Evolutionary conservation across 2,329 filamentous ascomycete species (phyloP).

Genomic region (Botrytis medusae): DNA sequence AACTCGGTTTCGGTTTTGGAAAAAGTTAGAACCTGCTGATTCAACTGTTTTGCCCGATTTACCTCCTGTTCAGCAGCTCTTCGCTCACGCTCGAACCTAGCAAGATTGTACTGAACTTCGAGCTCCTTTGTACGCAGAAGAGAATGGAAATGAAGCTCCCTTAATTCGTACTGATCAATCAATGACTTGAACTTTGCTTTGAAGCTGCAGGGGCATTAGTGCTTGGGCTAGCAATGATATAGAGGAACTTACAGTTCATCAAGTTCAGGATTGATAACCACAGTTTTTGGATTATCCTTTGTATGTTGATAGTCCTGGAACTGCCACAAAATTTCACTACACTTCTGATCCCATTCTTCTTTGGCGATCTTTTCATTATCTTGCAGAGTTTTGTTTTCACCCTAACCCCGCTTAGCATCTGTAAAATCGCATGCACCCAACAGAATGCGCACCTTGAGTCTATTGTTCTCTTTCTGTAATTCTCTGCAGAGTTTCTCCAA

Average conservation of each 20-base stretch:
- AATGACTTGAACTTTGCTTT: slow-evolving; percentile 91
- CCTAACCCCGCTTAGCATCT: slow-evolving; percentile 48
- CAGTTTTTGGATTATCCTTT: slow-evolving; percentile 78
- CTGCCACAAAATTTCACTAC: slow-evolving; percentile 76
- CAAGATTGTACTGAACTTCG: slow-evolving; percentile 89
- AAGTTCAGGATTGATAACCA: slow-evolving; percentile 79
- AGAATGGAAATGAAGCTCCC: slow-evolving; percentile 91
- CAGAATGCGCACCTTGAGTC: slow-evolving; percentile 71
- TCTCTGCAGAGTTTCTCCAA: slow-evolving; percentile 94
- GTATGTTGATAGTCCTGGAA: slow-evolving; percentile 87
- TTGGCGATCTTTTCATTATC: slow-evolving; percentile 82
- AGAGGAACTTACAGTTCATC: slow-evolving; percentile 70
- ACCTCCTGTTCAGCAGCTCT: slow-evolving; percentile 83
- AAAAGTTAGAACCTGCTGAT: slow-evolving; percentile 89
- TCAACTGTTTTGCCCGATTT: slow-evolving; percentile 78
- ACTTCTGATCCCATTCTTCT: slow-evolving; percentile 79
- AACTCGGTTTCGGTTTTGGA: slow-evolving; percentile 94
- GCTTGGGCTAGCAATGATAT: slow-evolving; percentile 20
- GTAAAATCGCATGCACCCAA: slow-evolving; percentile 12
- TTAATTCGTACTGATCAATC: slow-evolving; percentile 93
- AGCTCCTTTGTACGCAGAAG: slow-evolving; percentile 92
- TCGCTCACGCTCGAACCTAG: slow-evolving; percentile 84
- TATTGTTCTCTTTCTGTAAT: slow-evolving; percentile 95
- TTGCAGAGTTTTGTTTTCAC: slow-evolving; percentile 90
- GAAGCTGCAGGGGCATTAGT: slow-evolving; percentile 58